Evolutionary conservation across 2,329 filamentous ascomycete genomes (phyloP).

Genomic region (Alternaria burnsii): DNA sequence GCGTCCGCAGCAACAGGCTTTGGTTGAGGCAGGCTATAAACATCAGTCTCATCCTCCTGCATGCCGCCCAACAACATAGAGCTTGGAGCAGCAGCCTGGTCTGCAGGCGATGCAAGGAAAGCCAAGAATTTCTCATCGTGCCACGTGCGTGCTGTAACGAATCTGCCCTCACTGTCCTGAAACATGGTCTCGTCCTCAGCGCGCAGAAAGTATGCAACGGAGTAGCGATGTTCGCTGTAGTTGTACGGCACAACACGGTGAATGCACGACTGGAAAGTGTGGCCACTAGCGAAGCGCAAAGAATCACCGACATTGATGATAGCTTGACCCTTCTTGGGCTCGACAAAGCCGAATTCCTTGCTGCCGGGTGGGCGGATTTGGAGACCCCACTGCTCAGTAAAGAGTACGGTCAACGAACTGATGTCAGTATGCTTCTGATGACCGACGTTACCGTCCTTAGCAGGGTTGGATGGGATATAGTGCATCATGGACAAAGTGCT

Average conservation of each 20-base stretch:
- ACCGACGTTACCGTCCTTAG: conserved; percentile 34
- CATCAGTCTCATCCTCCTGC: conserved; percentile 15
- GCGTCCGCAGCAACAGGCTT: conserved; percentile 1
- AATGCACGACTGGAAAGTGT: conserved; percentile 65
- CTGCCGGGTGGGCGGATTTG: conserved; percentile 64
- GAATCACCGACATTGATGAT: conserved; percentile 69
- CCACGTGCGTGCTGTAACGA: conserved; percentile 59
- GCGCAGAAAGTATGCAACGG: conserved; percentile 66
- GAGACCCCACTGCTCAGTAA: conserved; percentile 65
- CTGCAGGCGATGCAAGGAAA: conserved; percentile 29
- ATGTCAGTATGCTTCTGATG: conserved; percentile 49
- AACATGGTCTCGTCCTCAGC: conserved; percentile 66
- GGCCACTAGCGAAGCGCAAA: conserved; percentile 63
- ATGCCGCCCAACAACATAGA: conserved; percentile 15
- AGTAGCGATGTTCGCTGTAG: conserved; percentile 64
- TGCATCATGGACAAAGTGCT: conserved; percentile 47
- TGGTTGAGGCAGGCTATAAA: conserved; percentile 1
- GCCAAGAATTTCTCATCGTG: conserved; percentile 47
- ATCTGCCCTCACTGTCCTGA: conserved; percentile 63
- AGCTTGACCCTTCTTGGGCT: conserved; percentile 60
- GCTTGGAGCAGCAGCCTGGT: conserved; percentile 15
- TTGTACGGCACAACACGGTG: conserved; percentile 65
- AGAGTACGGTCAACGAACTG: conserved; percentile 48
- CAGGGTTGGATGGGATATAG: conserved; percentile 38
- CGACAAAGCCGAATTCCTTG: conserved; percentile 53